Evolutionary conservation across 2,329 filamentous ascomycete genomes (phyloP).

Genomic region (Pochonia chlamydosporia): DNA sequence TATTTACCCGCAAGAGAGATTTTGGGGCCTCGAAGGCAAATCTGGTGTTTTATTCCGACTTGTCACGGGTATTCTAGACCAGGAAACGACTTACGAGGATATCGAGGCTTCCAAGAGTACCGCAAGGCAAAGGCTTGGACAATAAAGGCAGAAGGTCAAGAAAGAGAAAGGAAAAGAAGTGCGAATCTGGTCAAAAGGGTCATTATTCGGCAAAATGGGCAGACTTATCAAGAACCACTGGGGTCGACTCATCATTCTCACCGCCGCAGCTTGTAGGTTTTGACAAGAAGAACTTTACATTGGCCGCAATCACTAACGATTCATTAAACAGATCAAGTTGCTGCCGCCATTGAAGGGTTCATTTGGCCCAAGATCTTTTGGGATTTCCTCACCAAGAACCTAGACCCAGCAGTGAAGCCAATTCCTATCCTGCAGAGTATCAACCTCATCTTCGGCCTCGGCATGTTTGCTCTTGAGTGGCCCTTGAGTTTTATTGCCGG

Average conservation of each 20-base stretch:
- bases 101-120: not conserved
- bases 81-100: not conserved
- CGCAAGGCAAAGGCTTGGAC: not conserved
- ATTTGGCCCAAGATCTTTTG: slow-evolving; percentile 99
- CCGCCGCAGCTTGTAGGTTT: slow-evolving; percentile 67
- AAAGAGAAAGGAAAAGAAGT: slow-evolving; percentile 8
- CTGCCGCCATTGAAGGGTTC: slow-evolving; percentile 76
- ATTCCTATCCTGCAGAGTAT: slow-evolving; percentile 84
- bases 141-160: not conserved
- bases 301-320: slow-evolving; percentile 18
- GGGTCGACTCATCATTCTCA: slow-evolving; percentile 89
- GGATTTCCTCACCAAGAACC: slow-evolving; percentile 89
- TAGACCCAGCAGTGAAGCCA: slow-evolving; percentile 81
- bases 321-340: slow-evolving; percentile 70
- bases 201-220: slow-evolving; percentile 59
- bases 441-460: slow-evolving; percentile 76
- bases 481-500: slow-evolving; percentile 74
- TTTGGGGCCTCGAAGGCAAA: slow-evolving; percentile 1
- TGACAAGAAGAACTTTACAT: not conserved
- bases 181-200: not conserved
- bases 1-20: not conserved
- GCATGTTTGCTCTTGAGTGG: slow-evolving; percentile 86
- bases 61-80: not conserved
- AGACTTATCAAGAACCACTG: slow-evolving; percentile 99
- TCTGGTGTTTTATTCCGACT: not conserved